These are phyloP conservation scores for Lachnellula arida DNA, from an alignment of 2,329 filamentous ascomycete species.

Conservation along the genomic window DNA sequence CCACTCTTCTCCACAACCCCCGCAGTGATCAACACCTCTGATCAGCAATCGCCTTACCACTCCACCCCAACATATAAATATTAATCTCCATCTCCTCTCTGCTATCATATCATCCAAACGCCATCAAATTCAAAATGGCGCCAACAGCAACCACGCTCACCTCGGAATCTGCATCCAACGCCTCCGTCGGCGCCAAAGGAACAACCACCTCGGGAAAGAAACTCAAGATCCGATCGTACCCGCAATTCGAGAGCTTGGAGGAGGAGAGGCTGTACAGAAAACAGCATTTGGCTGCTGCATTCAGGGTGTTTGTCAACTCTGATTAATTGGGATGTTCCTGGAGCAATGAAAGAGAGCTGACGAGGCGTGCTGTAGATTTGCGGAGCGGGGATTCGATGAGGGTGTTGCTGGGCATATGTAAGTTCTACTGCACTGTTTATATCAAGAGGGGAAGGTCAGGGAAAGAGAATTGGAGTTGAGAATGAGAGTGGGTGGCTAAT, in stretches of 20 bases:
- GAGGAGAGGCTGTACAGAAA: constrained; percentile 26
- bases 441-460: neutral
- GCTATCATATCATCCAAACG: neutral
- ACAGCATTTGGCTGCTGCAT: constrained; percentile 26
- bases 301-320: constrained; percentile 13
- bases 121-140: constrained; percentile 29
- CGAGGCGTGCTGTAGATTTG: constrained; percentile 14
- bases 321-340: too few relatives aligned
- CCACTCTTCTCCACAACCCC: neutral
- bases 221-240: constrained; percentile 42
- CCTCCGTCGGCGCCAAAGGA: constrained; percentile 41
- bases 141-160: constrained; percentile 34
- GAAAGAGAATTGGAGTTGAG: too few relatives aligned
- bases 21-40: neutral
- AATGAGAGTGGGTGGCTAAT: too few relatives aligned
- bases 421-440: neutral
- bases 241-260: constrained; percentile 22
- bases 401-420: constrained; percentile 58
- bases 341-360: neutral
- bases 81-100: neutral
- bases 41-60: too few relatives aligned
- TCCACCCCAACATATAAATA: neutral
- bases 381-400: constrained; percentile 40
- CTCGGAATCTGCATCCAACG: constrained; percentile 37
- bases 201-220: constrained; percentile 41